A percentile compares a stretch with the other conserved stretches of the same genome.
These are phyloP conservation scores for Aspergillus asperescens DNA, from an alignment of 495 filamentous ascomycete genomes.

Conservation along the genomic window DNA sequence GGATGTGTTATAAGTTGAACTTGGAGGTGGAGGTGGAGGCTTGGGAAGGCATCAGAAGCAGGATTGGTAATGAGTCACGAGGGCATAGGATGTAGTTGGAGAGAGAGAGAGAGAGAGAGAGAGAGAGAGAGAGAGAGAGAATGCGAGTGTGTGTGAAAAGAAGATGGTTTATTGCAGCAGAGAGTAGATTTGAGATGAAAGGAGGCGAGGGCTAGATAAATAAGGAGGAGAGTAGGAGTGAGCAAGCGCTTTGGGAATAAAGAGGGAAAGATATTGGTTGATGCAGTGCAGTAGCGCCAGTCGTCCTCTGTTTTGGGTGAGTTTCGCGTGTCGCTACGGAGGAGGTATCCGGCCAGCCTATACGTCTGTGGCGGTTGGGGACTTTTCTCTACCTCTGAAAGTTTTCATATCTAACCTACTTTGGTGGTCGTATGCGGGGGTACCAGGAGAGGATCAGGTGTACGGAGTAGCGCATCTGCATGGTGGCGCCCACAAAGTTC, in stretches of 20 bases:
- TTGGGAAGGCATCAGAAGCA: neutral
- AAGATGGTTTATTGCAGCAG: no score
- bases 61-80: neutral
- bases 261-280: constrained; percentile 8
- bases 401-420: no score
- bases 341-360: no score
- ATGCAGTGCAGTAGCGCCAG: constrained; percentile 12
- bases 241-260: constrained; percentile 1
- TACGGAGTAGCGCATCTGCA: neutral
- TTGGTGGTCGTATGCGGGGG: neutral
- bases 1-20: no score
- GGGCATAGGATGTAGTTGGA: neutral
- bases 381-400: no score
- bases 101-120: neutral
- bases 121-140: neutral
- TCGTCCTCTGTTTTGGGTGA: neutral
- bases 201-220: neutral
- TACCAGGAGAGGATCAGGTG: constrained; percentile 8
- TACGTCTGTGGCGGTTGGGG: constrained; percentile 9
- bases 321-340: no score
- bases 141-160: neutral
- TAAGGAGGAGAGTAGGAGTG: neutral
- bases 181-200: neutral
- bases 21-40: neutral
- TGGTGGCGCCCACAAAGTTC: constrained; percentile 17